Conservation (phyloP, 306 rosid species). For the Abrus precatorius region DNA sequence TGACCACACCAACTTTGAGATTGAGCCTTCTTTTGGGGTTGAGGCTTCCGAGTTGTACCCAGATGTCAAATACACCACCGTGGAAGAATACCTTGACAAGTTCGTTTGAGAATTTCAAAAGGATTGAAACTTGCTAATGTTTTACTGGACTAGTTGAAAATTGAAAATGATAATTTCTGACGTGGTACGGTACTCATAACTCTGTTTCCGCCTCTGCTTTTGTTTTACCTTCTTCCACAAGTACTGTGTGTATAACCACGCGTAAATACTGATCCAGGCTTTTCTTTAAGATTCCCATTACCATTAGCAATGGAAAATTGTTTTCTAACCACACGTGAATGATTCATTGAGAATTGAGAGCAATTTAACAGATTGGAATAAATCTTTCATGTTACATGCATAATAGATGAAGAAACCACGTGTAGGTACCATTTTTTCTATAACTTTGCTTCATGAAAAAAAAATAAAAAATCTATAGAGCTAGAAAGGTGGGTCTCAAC, state of each 20-base stretch:
- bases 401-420: background rate
- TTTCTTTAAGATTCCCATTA: too few relatives aligned
- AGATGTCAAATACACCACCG: slow-evolving; percentile 84
- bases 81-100: slow-evolving; percentile 75
- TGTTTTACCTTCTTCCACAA: background rate
- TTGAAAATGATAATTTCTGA: too few relatives aligned
- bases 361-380: background rate
- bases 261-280: too few relatives aligned
- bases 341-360: background rate
- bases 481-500: too few relatives aligned
- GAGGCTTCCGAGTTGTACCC: slow-evolving; percentile 88
- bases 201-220: background rate
- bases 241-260: too few relatives aligned
- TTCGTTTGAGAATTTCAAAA: slow-evolving; percentile 61
- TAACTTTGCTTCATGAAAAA: too few relatives aligned
- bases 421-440: too few relatives aligned
- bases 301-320: too few relatives aligned
- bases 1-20: slow-evolving; percentile 83
- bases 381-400: background rate
- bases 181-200: too few relatives aligned
- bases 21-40: slow-evolving; percentile 85
- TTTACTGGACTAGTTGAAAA: background rate
- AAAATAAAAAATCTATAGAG: too few relatives aligned
- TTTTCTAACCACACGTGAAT: too few relatives aligned
- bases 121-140: background rate